phyloP scores from a whole-genome alignment of 169 alveolate genomes.

The Plasmodium gonderi region DNA sequence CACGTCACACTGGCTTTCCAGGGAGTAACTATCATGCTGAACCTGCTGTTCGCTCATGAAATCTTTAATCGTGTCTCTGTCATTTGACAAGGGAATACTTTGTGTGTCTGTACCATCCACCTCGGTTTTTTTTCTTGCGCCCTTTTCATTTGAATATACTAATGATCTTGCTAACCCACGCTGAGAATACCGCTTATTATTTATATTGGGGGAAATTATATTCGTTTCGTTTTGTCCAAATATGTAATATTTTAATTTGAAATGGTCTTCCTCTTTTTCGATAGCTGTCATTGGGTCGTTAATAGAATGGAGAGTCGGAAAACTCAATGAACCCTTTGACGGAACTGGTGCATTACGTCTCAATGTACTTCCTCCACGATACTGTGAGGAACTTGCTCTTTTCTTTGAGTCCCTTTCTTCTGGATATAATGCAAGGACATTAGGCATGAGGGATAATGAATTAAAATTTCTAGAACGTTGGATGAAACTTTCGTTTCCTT shows the following conservation, averaged over 20 bases:
- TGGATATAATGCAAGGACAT: neutral
- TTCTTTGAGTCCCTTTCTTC: neutral
- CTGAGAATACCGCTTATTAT: neutral
- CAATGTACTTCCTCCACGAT: neutral
- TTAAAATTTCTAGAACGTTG: neutral
- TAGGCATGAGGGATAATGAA: neutral
- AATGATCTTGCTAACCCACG: neutral
- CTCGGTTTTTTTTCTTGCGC: neutral
- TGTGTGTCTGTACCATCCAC: neutral
- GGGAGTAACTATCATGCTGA: neutral
- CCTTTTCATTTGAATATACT: neutral
- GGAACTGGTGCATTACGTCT: neutral
- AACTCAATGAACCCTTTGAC: neutral
- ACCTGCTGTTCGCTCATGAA: neutral
- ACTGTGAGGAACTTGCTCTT: neutral
- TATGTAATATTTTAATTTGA: neutral
- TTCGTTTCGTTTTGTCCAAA: neutral
- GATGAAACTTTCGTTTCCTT: neutral
- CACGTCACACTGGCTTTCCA: slow-evolving; percentile 3
- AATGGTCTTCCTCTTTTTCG: neutral
- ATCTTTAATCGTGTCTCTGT: neutral
- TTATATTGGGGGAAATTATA: neutral
- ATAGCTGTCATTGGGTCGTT: neutral
- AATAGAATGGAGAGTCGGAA: neutral
- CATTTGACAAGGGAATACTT: neutral